phyloP scores from a whole-genome alignment of 2,329 filamentous ascomycete species.

The Amauroascus niger region DNA sequence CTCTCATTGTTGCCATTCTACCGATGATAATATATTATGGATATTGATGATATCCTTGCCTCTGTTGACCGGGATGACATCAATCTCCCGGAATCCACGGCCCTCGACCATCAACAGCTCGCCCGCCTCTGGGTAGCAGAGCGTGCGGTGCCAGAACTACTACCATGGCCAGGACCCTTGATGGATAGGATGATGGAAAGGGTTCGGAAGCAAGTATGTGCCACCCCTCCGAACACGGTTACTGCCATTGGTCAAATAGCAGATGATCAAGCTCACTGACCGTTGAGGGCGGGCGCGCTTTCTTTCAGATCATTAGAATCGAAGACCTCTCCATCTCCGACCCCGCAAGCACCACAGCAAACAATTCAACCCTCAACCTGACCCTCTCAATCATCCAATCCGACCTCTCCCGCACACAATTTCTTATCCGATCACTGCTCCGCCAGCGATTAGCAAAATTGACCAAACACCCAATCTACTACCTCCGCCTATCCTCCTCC shows the following conservation, averaged over 20 bases:
- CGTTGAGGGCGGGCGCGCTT: neutral
- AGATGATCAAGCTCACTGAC: neutral
- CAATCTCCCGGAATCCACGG: slow-evolving; percentile 29
- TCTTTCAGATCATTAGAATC: slow-evolving; percentile 51
- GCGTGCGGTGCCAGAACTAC: slow-evolving; percentile 76
- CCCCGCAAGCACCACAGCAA: slow-evolving; percentile 46
- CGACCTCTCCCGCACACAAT: slow-evolving; percentile 89
- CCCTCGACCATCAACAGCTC: slow-evolving; percentile 69
- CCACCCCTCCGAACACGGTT: neutral
- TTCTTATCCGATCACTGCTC: slow-evolving; percentile 72
- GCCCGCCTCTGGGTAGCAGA: slow-evolving; percentile 92
- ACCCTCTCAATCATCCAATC: slow-evolving; percentile 91
- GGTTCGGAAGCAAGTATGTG: slow-evolving; percentile 51
- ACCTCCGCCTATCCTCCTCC: slow-evolving; percentile 27
- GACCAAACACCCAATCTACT: slow-evolving; percentile 43
- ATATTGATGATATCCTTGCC: slow-evolving; percentile 70
- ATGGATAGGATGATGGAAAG: slow-evolving; percentile 73
- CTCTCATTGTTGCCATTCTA: neutral
- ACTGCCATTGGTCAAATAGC: too few species aligned
- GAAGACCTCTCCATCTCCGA: slow-evolving; percentile 48
- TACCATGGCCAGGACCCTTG: slow-evolving; percentile 64
- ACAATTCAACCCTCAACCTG: slow-evolving; percentile 88
- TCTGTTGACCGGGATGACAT: slow-evolving; percentile 53
- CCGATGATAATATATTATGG: slow-evolving; percentile 8
- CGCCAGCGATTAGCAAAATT: slow-evolving; percentile 76